Base-by-base conservation (phyloP, 2,329 filamentous ascomycete species). In the Fusarium incarnatum region DNA sequence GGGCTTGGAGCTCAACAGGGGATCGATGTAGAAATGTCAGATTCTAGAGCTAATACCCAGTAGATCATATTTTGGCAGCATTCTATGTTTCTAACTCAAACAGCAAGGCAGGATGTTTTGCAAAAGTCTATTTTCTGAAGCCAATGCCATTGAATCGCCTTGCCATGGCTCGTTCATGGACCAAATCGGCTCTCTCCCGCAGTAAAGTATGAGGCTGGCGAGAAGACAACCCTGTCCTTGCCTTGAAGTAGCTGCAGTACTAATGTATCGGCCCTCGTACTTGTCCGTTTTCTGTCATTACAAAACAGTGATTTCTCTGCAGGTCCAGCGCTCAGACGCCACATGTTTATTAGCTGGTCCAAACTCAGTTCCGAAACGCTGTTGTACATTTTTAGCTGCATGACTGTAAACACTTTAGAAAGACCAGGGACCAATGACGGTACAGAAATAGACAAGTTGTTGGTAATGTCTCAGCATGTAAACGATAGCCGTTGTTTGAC, bases 261-360 rank as follows among this genome's bases (percentile, higher is more conserved):
- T 12, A 25, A 64, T 49, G 28, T 20, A 41, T 37, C 10, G 20
- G 61, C 57, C 59, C 61, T 34, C 30, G 40, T 61, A 50, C 56
- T 47, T 59, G 46, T 42, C 48, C 44, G 60, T 67, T 67, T 65
- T 52, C 52, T 44, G 54, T 45, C 30, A 34, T 52, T 41, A 41
- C 47, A 13, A 47, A 25, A n/a, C 11, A 34, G 48, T 45, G 30
- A 41, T 60, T 62, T 58, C 41, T 28, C 48, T 49, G 53, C 48
- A 45, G 42, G 42, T 64, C 65, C 67, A 59, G 56, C 63, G 63
- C 42, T 57, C 52, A 67, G 60, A 61, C 61, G 37, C 55, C 61
- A 66, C 48, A 55, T 27, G 27, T 40, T 37, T 44, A 58, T 50
- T 53, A 53, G 49, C 16, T 53, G 49, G 49, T 27, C 49, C 40